Evolutionary conservation across 257 asterid species (phyloP).

Genomic region (Cordia subcordata): DNA sequence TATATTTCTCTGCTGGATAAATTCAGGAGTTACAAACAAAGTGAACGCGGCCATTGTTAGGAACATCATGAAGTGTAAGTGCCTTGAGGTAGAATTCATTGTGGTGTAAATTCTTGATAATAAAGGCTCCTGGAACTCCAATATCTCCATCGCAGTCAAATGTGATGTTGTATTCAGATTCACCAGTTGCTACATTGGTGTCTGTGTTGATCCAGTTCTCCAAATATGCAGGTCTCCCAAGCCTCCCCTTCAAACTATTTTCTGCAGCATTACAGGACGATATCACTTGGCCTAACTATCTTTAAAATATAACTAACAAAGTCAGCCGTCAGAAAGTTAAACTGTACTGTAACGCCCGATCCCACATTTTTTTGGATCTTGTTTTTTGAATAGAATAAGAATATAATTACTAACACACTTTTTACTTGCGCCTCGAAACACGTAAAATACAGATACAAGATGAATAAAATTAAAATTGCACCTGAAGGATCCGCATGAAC

Average conservation of each 20-base stretch:
- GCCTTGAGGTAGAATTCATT: slow-evolving; percentile 38
- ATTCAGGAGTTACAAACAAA: slow-evolving; percentile 40
- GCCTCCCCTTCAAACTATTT: slow-evolving; percentile 20
- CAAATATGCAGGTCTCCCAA: slow-evolving; percentile 19
- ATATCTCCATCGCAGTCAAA: slow-evolving; percentile 22
- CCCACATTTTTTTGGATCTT: no score
- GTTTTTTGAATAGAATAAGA: no score
- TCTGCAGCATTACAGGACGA: not conserved
- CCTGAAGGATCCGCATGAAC: slow-evolving; percentile 16
- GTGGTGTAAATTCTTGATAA: slow-evolving; percentile 21
- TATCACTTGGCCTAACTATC: no score
- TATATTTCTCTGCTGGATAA: slow-evolving; percentile 24
- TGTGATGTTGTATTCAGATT: slow-evolving; percentile 17
- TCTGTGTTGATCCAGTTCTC: slow-evolving; percentile 18
- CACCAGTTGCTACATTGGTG: slow-evolving; percentile 14
- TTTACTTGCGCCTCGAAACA: no score
- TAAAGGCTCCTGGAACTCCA: slow-evolving; percentile 37
- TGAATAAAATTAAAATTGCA: no score
- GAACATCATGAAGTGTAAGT: slow-evolving; percentile 27
- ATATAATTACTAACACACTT: no score
- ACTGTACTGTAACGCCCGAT: no score
- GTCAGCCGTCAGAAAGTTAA: no score
- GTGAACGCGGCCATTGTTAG: slow-evolving; percentile 14
- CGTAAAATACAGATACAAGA: no score
- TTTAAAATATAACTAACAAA: no score